Percentiles rank a stretch among this genome's conserved stretches.
These are phyloP conservation scores for Aspergillus novofumigatus DNA, from an alignment of 2,329 filamentous ascomycete genomes.

Conservation along the genomic window DNA sequence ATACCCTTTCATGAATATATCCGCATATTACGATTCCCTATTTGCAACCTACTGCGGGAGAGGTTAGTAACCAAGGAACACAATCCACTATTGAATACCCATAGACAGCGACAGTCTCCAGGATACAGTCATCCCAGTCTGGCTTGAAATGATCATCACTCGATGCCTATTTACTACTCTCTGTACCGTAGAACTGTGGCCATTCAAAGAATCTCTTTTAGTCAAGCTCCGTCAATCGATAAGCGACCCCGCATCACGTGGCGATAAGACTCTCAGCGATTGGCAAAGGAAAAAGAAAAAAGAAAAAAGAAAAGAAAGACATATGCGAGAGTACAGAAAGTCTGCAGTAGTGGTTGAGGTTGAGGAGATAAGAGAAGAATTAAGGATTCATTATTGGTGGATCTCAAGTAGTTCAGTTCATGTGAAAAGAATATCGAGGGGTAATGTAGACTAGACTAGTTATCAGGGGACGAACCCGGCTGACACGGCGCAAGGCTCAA, in stretches of 20 bases:
- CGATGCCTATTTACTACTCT: neutral
- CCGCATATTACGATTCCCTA: constrained; percentile 1
- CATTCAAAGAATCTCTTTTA: neutral
- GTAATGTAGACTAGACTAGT: too few relatives aligned
- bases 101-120: neutral
- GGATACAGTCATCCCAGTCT: neutral
- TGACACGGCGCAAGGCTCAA: neutral
- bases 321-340: neutral
- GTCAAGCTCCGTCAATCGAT: constrained; percentile 4
- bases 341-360: too few relatives aligned
- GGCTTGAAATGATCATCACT: neutral
- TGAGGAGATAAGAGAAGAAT: too few relatives aligned
- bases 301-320: neutral
- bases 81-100: neutral
- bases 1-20: constrained; percentile 11
- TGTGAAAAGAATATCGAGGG: neutral
- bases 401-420: neutral
- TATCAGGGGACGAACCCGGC: too few relatives aligned
- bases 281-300: constrained; percentile 1
- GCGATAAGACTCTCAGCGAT: constrained; percentile 8
- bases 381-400: too few relatives aligned
- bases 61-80: neutral
- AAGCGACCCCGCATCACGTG: constrained; percentile 21
- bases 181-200: neutral
- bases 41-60: neutral